Evolutionary conservation across 108 stramenopile genomes (phyloP), one percentile per base, ranked within the genome.

Genomic region (Schizochytrium sp.): DNA sequence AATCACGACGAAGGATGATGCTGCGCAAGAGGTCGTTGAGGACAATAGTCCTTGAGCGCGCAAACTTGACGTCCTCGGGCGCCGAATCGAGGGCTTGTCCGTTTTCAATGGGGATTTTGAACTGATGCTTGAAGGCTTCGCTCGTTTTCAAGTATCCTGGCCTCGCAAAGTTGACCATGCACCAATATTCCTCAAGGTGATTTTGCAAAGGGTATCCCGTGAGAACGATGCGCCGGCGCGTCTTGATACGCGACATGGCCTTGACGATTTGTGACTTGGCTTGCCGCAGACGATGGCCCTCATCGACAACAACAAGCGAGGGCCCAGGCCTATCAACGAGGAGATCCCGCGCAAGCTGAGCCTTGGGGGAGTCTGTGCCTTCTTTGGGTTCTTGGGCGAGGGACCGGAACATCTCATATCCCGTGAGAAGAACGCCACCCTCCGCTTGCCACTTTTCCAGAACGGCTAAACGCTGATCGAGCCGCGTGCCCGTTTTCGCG

Each of bases 201-300:
- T 88, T 88, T 60, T 88, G 88, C 21, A 88, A 10, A 1, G 88
- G 88, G 88, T 88, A 88, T 8, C 88, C 88, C 23, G 60, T 69
- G 44, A 60, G 44, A 5, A 88, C 60, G 21, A 88, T 23, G 23
- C 88, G 88, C n/a, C 60, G 44, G 34, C 44, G 88, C 45, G 88
- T 88, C 23, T n/a, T 44, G 51, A 88, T 45, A 5, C 14, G 18
- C 14, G 60, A 44, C 60, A 88, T n/a, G 28, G 44, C 88, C 45
- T 69, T 63, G 51, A 63, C 60, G 28, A 88, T 18, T 23, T 88
- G 88, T 5, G 60, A 63, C 88, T 44, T 29, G 18, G 60, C 60
- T 6, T 88, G 60, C 43, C 60, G 60, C 21, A 88, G 88, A 5
- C 88, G 88, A 18, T 88, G 88, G 41, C 60, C 88, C 63, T 88